Percentiles rank a stretch among this genome's conserved stretches.
These are phyloP conservation scores for Saturnispora zaruensis DNA, from an alignment of 805 yeast genomes.

Conservation along the genomic window DNA sequence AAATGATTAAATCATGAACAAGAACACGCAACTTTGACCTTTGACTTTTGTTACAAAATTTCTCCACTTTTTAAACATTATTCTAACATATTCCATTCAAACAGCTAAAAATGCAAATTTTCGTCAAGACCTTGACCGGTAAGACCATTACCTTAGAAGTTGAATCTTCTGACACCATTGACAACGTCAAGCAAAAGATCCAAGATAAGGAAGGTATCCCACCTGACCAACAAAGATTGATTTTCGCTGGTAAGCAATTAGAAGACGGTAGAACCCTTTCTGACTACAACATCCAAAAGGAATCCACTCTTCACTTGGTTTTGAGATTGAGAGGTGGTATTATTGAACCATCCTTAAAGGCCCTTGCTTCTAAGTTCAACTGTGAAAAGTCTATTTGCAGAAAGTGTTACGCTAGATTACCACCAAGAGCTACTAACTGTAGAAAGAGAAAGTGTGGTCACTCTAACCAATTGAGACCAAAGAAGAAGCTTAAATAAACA, in stretches of 20 bases:
- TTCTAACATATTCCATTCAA: neutral
- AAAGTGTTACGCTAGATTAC: slow-evolving; percentile 99
- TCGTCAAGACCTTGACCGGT: slow-evolving; percentile 99
- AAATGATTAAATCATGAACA: neutral
- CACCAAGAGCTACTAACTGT: slow-evolving; percentile 99
- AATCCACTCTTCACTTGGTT: slow-evolving; percentile 60
- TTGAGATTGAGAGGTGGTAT: slow-evolving; percentile 70
- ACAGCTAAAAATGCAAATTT: slow-evolving; percentile 69
- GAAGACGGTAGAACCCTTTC: slow-evolving; percentile 94
- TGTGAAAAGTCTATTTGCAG: slow-evolving; percentile 99
- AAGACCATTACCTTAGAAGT: slow-evolving; percentile 86
- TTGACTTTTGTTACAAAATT: too few species aligned
- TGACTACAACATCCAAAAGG: slow-evolving; percentile 94
- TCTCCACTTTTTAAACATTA: slow-evolving; percentile 16
- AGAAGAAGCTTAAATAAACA: slow-evolving; percentile 94
- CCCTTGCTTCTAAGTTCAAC: slow-evolving; percentile 99
- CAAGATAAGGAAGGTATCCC: slow-evolving; percentile 97
- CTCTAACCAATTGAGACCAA: slow-evolving; percentile 99
- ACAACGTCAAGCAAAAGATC: slow-evolving; percentile 89
- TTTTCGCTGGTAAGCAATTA: slow-evolving; percentile 93
- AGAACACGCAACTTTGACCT: too few species aligned
- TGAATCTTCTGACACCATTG: slow-evolving; percentile 92
- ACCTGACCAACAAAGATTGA: slow-evolving; percentile 92
- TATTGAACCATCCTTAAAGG: slow-evolving; percentile 99
- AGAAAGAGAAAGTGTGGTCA: slow-evolving; percentile 99